Evolutionary conservation across 305 asterid species (phyloP).

Genomic region (Solanum hybrid): DNA sequence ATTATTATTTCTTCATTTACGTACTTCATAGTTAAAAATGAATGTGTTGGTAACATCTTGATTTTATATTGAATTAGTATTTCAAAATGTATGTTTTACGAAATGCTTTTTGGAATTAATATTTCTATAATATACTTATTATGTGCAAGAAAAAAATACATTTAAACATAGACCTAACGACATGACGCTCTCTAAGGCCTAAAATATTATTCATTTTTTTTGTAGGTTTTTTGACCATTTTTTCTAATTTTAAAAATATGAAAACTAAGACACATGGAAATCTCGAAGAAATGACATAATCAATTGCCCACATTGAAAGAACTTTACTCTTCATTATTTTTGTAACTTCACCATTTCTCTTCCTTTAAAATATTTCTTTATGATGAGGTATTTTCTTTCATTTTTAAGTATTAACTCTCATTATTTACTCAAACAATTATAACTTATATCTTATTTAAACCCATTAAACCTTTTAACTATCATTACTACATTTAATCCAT

Average conservation of each 20-base stretch:
- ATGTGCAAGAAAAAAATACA: background rate
- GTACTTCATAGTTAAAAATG: background rate
- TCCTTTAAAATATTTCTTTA: too few species aligned
- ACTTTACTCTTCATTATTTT: too few species aligned
- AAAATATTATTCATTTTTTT: too few species aligned
- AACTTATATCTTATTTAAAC: background rate
- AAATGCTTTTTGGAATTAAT: background rate
- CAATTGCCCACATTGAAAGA: background rate
- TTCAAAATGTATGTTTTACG: background rate
- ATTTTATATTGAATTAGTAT: background rate
- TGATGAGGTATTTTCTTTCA: too few species aligned
- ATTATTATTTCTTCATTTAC: background rate
- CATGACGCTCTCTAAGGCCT: background rate
- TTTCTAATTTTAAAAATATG: background rate
- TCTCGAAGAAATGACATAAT: background rate
- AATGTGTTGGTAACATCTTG: background rate
- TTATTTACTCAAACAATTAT: background rate
- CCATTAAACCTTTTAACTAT: background rate
- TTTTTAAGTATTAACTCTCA: background rate
- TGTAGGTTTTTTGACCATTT: too few species aligned
- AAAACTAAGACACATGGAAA: background rate
- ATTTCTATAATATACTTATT: too few species aligned
- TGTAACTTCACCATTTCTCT: too few species aligned
- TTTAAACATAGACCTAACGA: background rate
- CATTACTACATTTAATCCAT: background rate